These are phyloP conservation scores for Jatropha podagrica DNA, from an alignment of 441 rosid species.

Conservation along the genomic window DNA sequence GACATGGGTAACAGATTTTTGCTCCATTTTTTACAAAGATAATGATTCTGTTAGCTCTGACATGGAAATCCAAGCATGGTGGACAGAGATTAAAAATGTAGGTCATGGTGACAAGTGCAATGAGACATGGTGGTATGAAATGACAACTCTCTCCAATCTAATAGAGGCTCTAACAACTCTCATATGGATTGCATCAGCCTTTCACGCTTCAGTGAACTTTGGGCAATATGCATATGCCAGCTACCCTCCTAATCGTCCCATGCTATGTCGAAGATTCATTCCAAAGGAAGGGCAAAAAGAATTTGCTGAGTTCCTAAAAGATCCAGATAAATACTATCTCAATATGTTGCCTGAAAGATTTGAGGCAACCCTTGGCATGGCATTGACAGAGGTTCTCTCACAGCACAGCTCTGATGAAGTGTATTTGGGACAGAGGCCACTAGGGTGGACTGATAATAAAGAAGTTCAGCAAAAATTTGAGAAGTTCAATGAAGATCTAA, in stretches of 20 bases:
- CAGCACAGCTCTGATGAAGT: slow-evolving; percentile 53
- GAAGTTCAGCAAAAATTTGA: slow-evolving; percentile 41
- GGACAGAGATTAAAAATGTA: slow-evolving; percentile 55
- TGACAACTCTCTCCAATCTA: slow-evolving; percentile 41
- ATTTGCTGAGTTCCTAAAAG: slow-evolving; percentile 51
- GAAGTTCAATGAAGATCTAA: slow-evolving; percentile 41
- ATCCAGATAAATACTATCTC: slow-evolving; percentile 59
- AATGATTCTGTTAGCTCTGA: slow-evolving; percentile 48
- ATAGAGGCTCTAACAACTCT: slow-evolving; percentile 50
- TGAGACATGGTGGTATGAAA: slow-evolving; percentile 59
- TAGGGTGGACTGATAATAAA: slow-evolving; percentile 48
- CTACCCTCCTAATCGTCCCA: slow-evolving; percentile 62
- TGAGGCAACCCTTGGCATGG: slow-evolving; percentile 45
- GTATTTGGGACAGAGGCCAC: slow-evolving; percentile 51
- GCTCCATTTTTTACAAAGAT: slow-evolving; percentile 52
- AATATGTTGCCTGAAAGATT: slow-evolving; percentile 54
- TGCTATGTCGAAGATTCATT: slow-evolving; percentile 44
- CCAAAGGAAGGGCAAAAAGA: slow-evolving; percentile 55
- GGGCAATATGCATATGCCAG: slow-evolving; percentile 64
- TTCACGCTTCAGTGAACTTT: slow-evolving; percentile 61
- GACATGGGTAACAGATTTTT: slow-evolving; percentile 56
- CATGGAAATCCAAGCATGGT: slow-evolving; percentile 80
- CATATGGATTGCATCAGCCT: slow-evolving; percentile 65
- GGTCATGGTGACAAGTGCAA: slow-evolving; percentile 71
- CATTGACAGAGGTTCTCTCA: slow-evolving; percentile 53